A percentile compares a stretch with the other conserved stretches of the same genome.
phyloP scores from a whole-genome alignment of 2,329 filamentous ascomycete species.

The Diplodia intermedia region DNA sequence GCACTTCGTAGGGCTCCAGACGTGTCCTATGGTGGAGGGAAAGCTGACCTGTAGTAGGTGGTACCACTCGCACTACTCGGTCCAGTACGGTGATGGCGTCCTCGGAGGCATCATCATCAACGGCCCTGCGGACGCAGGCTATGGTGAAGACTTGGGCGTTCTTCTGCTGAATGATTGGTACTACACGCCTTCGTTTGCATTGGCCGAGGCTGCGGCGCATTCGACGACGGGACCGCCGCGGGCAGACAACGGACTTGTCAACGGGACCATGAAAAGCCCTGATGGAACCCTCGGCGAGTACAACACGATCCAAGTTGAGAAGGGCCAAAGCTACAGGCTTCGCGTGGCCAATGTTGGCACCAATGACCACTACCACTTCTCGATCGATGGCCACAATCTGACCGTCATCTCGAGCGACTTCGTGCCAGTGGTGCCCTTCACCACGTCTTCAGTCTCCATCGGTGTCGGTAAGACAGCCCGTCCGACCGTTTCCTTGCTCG shows the following conservation, averaged over 20 bases:
- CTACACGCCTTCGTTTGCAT: constrained; percentile 45
- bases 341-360: constrained; percentile 52
- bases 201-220: constrained; percentile 3
- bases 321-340: constrained; percentile 55
- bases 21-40: not conserved
- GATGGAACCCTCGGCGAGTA: constrained; percentile 46
- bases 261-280: constrained; percentile 63
- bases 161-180: constrained; percentile 71
- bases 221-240: constrained; percentile 37
- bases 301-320: constrained; percentile 46
- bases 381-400: constrained; percentile 48
- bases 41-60: constrained; percentile 37
- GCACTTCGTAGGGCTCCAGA: constrained; percentile 38
- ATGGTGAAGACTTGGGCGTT: constrained; percentile 67
- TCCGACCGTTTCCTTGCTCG: not conserved
- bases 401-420: constrained; percentile 47
- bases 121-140: constrained; percentile 53
- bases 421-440: constrained; percentile 48
- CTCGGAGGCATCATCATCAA: constrained; percentile 51
- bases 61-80: constrained; percentile 54
- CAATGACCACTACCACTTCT: constrained; percentile 49
- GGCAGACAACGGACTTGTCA: constrained; percentile 57
- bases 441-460: constrained; percentile 39
- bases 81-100: constrained; percentile 54
- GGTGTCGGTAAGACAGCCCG: constrained; percentile 12